phyloP scores from a whole-genome alignment of 352 stramenopile species.

The Peronospora tabacina region DNA sequence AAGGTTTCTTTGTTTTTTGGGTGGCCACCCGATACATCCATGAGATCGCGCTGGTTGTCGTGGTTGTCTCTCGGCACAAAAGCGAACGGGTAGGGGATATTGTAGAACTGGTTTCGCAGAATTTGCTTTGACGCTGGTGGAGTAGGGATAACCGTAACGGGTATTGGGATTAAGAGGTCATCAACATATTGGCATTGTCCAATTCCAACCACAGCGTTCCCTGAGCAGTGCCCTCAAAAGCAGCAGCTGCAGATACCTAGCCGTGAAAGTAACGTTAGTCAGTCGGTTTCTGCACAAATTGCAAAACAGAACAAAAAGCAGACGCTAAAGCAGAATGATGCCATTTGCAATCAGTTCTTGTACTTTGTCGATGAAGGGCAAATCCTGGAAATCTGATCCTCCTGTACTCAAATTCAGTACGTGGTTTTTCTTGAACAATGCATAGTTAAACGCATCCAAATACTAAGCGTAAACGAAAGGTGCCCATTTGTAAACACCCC shows the following conservation, averaged over 20 bases:
- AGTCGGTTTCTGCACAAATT: background rate
- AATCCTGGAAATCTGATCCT: slow-evolving; percentile 76
- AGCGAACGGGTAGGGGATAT: slow-evolving; percentile 77
- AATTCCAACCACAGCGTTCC: slow-evolving; percentile 42
- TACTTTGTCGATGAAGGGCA: slow-evolving; percentile 86
- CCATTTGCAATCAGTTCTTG: slow-evolving; percentile 69
- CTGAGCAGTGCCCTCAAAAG: slow-evolving; percentile 33
- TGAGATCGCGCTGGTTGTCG: slow-evolving; percentile 48
- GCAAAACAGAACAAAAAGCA: background rate
- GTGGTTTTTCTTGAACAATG: slow-evolving; percentile 62
- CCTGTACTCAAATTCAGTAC: slow-evolving; percentile 85
- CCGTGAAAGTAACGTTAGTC: background rate
- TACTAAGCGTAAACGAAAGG: slow-evolving; percentile 87
- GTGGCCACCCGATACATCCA: slow-evolving; percentile 76
- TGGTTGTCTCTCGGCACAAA: slow-evolving; percentile 78
- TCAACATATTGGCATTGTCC: slow-evolving; percentile 34
- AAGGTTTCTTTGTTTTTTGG: slow-evolving; percentile 62
- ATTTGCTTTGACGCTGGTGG: slow-evolving; percentile 44
- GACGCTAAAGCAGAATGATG: slow-evolving; percentile 51
- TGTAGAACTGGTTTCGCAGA: slow-evolving; percentile 87
- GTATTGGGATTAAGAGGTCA: slow-evolving; percentile 39
- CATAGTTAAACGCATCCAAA: slow-evolving; percentile 87
- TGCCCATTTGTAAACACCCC: slow-evolving; percentile 83
- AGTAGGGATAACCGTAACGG: slow-evolving; percentile 42
- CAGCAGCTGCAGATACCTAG: slow-evolving; percentile 53